A percentile compares a stretch with the other conserved stretches of the same genome.
phyloP scores from a whole-genome alignment of 176 grass and related monocot species.

The Hordeum vulgare region DNA sequence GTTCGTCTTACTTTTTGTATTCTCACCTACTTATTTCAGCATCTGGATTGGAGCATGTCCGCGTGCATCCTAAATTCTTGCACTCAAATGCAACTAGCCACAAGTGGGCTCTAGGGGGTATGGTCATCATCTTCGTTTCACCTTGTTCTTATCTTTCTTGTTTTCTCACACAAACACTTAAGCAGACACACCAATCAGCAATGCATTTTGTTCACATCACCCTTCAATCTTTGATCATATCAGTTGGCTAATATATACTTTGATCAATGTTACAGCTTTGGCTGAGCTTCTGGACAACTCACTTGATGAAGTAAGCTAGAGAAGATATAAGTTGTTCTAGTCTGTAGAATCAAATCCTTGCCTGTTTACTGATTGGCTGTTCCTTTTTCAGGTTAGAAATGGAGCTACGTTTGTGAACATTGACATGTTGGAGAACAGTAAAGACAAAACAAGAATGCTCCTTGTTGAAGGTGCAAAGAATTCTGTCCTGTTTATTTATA shows the following conservation, averaged over 20 bases:
- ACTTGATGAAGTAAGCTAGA: slow-evolving; percentile 73
- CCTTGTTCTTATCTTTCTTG: background rate
- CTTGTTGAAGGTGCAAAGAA: slow-evolving; percentile 73
- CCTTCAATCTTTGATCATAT: slow-evolving; percentile 5
- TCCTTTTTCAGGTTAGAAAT: slow-evolving; percentile 68
- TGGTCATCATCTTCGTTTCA: slow-evolving; percentile 8
- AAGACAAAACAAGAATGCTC: slow-evolving; percentile 79
- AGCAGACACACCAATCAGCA: background rate
- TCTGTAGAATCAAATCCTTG: slow-evolving; percentile 6
- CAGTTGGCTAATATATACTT: slow-evolving; percentile 25
- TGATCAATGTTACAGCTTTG: slow-evolving; percentile 58
- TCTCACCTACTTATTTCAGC: slow-evolving; percentile 38
- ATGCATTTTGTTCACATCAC: slow-evolving; percentile 7
- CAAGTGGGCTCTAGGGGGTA: slow-evolving; percentile 98
- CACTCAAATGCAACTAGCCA: slow-evolving; percentile 99
- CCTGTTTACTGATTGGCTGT: background rate
- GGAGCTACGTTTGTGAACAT: slow-evolving; percentile 94
- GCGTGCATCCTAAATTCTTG: slow-evolving; percentile 91
- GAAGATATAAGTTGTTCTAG: slow-evolving; percentile 8
- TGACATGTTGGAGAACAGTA: slow-evolving; percentile 71
- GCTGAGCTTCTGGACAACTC: slow-evolving; percentile 98
- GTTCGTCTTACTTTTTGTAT: slow-evolving; percentile 7
- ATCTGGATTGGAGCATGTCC: slow-evolving; percentile 77
- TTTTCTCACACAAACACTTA: slow-evolving; percentile 1
- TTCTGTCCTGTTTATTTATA: slow-evolving; percentile 8